phyloP scores from a whole-genome alignment of 176 grass and related monocot genomes.

The Poa pratensis region DNA sequence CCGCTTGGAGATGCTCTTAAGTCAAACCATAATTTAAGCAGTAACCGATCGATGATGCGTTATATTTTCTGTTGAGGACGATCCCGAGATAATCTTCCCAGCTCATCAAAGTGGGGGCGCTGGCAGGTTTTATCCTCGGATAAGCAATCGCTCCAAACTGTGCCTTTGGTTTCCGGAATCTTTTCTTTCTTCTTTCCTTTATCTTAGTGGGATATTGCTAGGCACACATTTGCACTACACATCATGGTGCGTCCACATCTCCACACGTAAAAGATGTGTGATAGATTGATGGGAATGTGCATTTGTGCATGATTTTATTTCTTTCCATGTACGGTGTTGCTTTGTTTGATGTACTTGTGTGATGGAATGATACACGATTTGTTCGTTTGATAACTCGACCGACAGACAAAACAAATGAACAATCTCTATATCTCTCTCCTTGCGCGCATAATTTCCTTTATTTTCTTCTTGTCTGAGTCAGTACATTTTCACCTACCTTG shows the following conservation, averaged over 20 bases:
- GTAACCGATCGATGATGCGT: neutral
- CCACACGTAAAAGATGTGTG: neutral
- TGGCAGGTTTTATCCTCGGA: neutral
- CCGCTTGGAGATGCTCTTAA: too few relatives aligned
- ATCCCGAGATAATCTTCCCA: constrained; percentile 21
- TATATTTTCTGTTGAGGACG: neutral
- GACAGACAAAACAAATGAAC: neutral
- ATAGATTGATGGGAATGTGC: neutral
- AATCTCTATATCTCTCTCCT: neutral
- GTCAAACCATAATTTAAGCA: constrained; percentile 14
- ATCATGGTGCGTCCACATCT: neutral
- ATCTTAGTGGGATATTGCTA: constrained; percentile 31
- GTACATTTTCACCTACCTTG: neutral
- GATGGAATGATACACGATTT: neutral
- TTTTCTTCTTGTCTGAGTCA: neutral
- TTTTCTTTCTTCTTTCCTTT: neutral
- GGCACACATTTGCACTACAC: neutral
- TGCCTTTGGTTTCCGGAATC: constrained; percentile 9
- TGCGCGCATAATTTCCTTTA: too few relatives aligned
- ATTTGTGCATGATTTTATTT: neutral
- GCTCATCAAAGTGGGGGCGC: constrained; percentile 12
- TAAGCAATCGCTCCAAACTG: neutral
- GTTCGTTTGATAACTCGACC: neutral
- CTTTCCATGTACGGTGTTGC: neutral
- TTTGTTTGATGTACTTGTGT: neutral